Conservation (phyloP, 2,329 filamentous ascomycete species). For the Nannizziopsis arthrosporioides region DNA sequence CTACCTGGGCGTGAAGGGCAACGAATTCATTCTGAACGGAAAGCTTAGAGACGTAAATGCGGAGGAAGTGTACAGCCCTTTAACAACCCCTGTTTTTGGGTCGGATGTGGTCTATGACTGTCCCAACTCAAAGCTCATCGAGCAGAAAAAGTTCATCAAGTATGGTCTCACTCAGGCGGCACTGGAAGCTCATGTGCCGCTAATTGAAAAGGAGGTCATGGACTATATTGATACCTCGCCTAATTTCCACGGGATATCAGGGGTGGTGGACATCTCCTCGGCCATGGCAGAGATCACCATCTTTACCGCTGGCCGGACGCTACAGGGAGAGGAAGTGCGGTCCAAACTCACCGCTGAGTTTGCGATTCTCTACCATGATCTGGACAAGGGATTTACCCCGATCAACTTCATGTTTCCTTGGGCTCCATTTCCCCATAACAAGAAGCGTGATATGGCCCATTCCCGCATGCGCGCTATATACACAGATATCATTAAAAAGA, state of each 20-base stretch:
- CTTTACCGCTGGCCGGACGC: slow-evolving; percentile 47
- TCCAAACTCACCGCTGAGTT: slow-evolving; percentile 33
- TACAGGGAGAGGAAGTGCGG: slow-evolving; percentile 27
- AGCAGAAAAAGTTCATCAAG: slow-evolving; percentile 78
- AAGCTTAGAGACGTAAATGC: slow-evolving; percentile 83
- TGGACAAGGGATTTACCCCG: slow-evolving; percentile 66
- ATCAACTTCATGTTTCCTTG: slow-evolving; percentile 76
- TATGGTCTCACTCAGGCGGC: slow-evolving; percentile 51
- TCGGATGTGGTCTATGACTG: slow-evolving; percentile 83
- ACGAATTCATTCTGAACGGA: slow-evolving; percentile 87
- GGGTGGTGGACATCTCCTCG: slow-evolving; percentile 51
- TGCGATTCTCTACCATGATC: slow-evolving; percentile 65
- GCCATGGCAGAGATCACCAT: slow-evolving; percentile 61
- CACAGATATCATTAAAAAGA: slow-evolving; percentile 55
- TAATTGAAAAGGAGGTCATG: slow-evolving; percentile 62
- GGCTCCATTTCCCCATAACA: slow-evolving; percentile 65
- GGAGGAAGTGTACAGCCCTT: slow-evolving; percentile 75
- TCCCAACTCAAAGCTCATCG: slow-evolving; percentile 84
- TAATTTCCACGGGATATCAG: slow-evolving; percentile 48
- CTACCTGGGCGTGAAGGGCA: slow-evolving; percentile 67
- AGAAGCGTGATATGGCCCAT: slow-evolving; percentile 58
- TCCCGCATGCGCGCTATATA: slow-evolving; percentile 60
- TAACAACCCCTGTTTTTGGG: slow-evolving; percentile 63
- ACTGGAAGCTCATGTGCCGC: slow-evolving; percentile 59
- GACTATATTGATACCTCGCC: slow-evolving; percentile 46